Evolutionary conservation across 108 stramenopile species (phyloP), one percentile per base, ranked within the genome.

Genomic region (Fistulifera pelliculosa): DNA sequence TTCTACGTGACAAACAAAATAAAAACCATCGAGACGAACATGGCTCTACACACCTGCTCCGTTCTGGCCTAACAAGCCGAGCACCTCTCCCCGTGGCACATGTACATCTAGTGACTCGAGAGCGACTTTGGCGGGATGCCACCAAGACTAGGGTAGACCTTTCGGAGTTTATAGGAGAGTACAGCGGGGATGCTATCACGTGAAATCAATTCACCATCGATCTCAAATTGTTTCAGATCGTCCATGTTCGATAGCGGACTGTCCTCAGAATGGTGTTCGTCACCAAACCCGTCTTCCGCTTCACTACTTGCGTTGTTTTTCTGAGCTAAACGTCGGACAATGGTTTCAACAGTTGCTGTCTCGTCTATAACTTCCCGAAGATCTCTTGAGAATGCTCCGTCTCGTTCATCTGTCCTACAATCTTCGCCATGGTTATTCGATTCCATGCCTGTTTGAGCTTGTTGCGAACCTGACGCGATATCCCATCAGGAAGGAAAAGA

Each of bases 11-110:
- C 31, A 35, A 3, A 35, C 8, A 35, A 35, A 35, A 35, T 6
- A 6, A 35, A 8, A 8, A 35, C 3, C 6, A 8, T 6, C 31
- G 8, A 35, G 3, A 35, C 3, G 31, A 35, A 6, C 31, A 35
- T 8, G 31, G 8, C 31, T 35, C 6, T 35, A 35, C 31, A 6
- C 3, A 35, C 31, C 31, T 35, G 31, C 31, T 35, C 31, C 31
- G 8, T 35, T 35, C 8, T 35, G 3, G 3, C 31, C 31, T 10
- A 89, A 56, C 6, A 85, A 62, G 0, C 77, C 87, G 14, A 82
- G 62, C 10, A 78, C 73, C 57, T 83, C 61, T 11, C 90, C 90
- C 19, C 44, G 42, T 41, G 73, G 63, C 3, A 79, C 77, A 43
- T 79, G 77, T 22, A 79, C 28, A 41, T 79, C 73, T 16, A 79